phyloP scores from a whole-genome alignment of 1,284 basidiomycete species.

The Ustilago lituana region DNA sequence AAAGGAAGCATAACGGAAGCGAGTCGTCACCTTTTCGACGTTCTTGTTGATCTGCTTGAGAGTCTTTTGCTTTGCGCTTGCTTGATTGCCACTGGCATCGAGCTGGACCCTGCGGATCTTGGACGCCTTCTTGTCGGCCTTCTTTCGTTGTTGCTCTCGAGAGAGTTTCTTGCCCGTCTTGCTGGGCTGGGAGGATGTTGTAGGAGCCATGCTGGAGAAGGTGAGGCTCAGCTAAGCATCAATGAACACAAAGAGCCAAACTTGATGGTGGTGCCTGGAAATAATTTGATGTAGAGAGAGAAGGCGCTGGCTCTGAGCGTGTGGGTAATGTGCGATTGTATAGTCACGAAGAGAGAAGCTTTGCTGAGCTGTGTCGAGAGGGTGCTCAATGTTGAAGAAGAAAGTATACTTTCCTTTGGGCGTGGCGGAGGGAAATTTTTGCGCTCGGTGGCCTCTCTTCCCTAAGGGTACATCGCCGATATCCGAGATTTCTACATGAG shows the following conservation, averaged over 20 bases:
- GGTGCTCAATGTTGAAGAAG: constrained; percentile 2
- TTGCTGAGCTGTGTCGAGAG: background rate
- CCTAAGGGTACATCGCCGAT: constrained; percentile 1
- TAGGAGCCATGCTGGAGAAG: constrained; percentile 13
- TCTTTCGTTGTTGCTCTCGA: constrained; percentile 40
- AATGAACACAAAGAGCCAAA: background rate
- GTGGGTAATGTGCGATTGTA: background rate
- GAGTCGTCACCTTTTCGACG: constrained; percentile 39
- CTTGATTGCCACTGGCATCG: constrained; percentile 41
- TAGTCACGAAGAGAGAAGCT: background rate
- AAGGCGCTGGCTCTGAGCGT: background rate
- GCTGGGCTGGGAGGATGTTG: constrained; percentile 23
- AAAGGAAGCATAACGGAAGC: constrained; percentile 64
- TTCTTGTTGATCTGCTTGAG: constrained; percentile 52
- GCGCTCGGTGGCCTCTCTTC: background rate
- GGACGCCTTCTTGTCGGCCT: constrained; percentile 42
- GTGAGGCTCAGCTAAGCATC: constrained; percentile 2
- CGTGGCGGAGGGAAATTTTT: constrained; percentile 32
- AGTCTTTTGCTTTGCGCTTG: constrained; percentile 43
- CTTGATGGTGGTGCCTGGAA: background rate
- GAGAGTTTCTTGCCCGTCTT: constrained; percentile 44
- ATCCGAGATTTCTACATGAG: constrained; percentile 9
- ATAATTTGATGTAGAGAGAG: no score
- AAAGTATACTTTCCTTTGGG: background rate
- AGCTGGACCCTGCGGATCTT: constrained; percentile 43